Percentiles rank a stretch among this genome's conserved stretches.
phyloP scores from a whole-genome alignment of 148 eudicot genomes.

The Hydrangea macrophylla region DNA sequence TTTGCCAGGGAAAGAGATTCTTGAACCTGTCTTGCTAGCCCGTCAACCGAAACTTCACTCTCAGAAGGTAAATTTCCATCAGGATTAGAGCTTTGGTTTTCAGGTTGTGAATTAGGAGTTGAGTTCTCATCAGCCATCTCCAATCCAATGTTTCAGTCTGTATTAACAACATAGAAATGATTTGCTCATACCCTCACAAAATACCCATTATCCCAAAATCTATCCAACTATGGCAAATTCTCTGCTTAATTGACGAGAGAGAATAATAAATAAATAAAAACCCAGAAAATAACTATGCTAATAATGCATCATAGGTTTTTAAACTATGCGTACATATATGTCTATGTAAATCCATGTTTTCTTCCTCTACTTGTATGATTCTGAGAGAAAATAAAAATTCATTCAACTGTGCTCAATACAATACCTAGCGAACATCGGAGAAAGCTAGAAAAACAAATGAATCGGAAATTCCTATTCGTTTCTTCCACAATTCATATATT shows the following conservation, averaged over 20 bases:
- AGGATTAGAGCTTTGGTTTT: constrained; percentile 21
- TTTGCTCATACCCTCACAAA: not conserved
- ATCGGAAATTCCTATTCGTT: not conserved
- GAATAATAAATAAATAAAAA: not conserved
- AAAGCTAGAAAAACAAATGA: not conserved
- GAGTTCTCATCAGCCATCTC: constrained; percentile 41
- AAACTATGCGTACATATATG: not conserved
- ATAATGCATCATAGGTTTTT: not conserved
- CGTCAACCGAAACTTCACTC: constrained; percentile 33
- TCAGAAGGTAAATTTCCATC: constrained; percentile 31
- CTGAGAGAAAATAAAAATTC: not conserved
- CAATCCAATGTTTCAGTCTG: not conserved
- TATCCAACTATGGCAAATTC: not conserved
- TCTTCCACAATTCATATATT: not conserved
- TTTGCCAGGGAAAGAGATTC: constrained; percentile 56
- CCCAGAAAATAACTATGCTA: not conserved
- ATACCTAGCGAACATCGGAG: no score
- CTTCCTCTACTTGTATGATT: not conserved
- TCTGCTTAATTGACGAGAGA: not conserved
- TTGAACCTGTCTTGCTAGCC: constrained; percentile 47
- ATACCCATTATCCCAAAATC: not conserved
- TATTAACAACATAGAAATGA: not conserved
- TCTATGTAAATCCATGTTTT: not conserved
- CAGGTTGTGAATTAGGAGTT: constrained; percentile 25
- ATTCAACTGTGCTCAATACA: not conserved